Evolutionary conservation across 768 basidiomycete species (phyloP).

Genomic region (Gyrodon lividus): DNA sequence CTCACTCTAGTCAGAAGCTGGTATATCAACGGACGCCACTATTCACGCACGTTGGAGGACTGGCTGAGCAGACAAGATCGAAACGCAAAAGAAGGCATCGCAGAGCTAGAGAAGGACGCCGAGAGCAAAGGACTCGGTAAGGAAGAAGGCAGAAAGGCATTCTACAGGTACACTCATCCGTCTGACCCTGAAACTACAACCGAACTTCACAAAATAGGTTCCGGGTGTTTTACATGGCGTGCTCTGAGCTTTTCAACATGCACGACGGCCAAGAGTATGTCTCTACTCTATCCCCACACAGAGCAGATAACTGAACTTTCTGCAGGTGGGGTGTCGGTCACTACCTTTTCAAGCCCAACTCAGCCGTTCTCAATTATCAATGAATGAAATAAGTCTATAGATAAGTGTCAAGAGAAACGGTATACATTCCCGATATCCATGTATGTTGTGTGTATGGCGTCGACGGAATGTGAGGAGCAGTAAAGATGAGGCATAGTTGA

Average conservation of each 20-base stretch:
- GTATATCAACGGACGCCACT: conserved; percentile 64
- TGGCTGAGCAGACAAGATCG: conserved; percentile 63
- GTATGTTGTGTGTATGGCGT: not conserved
- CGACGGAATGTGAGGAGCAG: not conserved
- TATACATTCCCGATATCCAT: conserved; percentile 7
- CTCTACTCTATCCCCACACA: conserved; percentile 11
- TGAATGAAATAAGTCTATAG: not conserved
- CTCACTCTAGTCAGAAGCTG: conserved; percentile 56
- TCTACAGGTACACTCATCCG: conserved; percentile 42
- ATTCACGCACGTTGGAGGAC: conserved; percentile 60
- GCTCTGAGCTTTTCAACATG: conserved; percentile 65
- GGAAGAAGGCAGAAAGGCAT: conserved; percentile 58
- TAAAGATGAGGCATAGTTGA: not conserved
- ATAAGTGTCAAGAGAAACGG: not conserved
- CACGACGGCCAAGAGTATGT: conserved; percentile 63
- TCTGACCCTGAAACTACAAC: not conserved
- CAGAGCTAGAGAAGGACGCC: conserved; percentile 50
- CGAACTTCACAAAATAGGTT: conserved; percentile 38
- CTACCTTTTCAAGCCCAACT: conserved; percentile 48
- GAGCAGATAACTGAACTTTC: not conserved
- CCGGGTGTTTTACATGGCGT: conserved; percentile 71
- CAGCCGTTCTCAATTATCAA: not conserved
- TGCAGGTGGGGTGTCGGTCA: conserved; percentile 57
- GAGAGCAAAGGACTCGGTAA: conserved; percentile 36
- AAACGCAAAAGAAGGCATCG: conserved; percentile 48